Evolutionary conservation across 2,329 filamentous ascomycete species (phyloP).

Genomic region (Claviceps maximensis): DNA sequence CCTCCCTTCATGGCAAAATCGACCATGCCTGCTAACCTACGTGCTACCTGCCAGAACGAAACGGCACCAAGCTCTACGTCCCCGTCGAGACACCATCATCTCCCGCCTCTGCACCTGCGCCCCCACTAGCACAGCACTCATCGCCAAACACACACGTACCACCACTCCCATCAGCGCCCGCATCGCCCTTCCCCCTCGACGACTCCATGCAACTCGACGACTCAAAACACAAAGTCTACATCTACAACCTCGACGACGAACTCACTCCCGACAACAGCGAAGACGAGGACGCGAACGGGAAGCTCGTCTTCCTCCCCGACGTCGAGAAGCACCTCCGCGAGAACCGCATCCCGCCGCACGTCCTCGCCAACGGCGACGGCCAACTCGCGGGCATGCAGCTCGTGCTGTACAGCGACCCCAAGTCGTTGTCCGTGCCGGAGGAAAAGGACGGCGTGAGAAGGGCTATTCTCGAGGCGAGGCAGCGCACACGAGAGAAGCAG

Average conservation of each 20-base stretch:
- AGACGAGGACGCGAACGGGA: conserved; percentile 40
- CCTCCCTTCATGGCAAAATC: too few relatives aligned
- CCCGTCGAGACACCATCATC: conserved; percentile 39
- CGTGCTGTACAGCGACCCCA: conserved; percentile 72
- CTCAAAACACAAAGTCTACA: conserved; percentile 76
- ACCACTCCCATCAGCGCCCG: neutral
- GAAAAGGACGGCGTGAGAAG: conserved; percentile 67
- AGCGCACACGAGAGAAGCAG: conserved; percentile 49
- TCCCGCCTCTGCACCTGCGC: neutral
- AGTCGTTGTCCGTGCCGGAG: conserved; percentile 60
- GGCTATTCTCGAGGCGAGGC: conserved; percentile 69
- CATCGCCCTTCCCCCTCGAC: conserved; percentile 16
- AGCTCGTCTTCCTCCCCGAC: conserved; percentile 69
- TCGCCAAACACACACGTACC: neutral
- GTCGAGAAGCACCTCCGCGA: conserved; percentile 68
- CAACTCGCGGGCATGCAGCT: conserved; percentile 54
- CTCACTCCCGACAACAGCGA: conserved; percentile 41
- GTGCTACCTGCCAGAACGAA: conserved; percentile 35
- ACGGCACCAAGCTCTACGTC: conserved; percentile 51
- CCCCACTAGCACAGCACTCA: neutral
- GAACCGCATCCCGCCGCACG: conserved; percentile 53
- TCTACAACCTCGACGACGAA: conserved; percentile 82
- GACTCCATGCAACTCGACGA: conserved; percentile 78
- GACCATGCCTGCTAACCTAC: neutral
- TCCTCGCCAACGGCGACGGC: conserved; percentile 45